A percentile compares a stretch with the other conserved stretches of the same genome.
These are phyloP conservation scores for Pseudopithomyces maydicus DNA, from an alignment of 2,329 filamentous ascomycete genomes.

Conservation along the genomic window DNA sequence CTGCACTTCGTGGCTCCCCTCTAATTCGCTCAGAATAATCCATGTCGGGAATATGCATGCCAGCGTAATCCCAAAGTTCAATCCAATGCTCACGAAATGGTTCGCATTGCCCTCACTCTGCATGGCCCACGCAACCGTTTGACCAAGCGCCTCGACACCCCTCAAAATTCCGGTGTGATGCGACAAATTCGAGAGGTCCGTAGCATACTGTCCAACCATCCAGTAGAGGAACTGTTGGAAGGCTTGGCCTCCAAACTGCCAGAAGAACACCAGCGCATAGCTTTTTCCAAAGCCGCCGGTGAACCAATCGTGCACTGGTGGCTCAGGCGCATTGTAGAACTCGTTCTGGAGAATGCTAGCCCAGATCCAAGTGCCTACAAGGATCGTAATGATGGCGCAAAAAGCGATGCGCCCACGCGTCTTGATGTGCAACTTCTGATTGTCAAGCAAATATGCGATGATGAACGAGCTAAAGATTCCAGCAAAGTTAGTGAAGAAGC, in stretches of 20 bases:
- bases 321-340: conserved; percentile 33
- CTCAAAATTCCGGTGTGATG: conserved; percentile 44
- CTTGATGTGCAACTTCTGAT: conserved; percentile 41
- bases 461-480: conserved; percentile 44
- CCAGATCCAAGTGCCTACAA: conserved; percentile 44
- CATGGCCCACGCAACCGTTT: conserved; percentile 46
- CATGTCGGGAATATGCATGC: conserved; percentile 39
- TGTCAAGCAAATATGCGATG: conserved; percentile 40
- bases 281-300: conserved; percentile 37
- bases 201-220: conserved; percentile 44
- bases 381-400: conserved; percentile 32
- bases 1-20: conserved; percentile 35
- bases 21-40: conserved; percentile 39
- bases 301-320: conserved; percentile 42
- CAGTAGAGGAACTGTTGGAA: conserved; percentile 46
- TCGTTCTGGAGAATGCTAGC: conserved; percentile 38
- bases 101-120: conserved; percentile 43
- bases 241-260: conserved; percentile 43
- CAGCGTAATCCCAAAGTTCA: conserved; percentile 42
- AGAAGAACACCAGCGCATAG: conserved; percentile 43
- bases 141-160: conserved; percentile 40
- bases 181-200: conserved; percentile 35
- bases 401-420: conserved; percentile 36
- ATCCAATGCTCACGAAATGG: conserved; percentile 42
- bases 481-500: conserved; percentile 45